Evolutionary conservation across 2,329 filamentous ascomycete genomes (phyloP).

Genomic region (Epicoccum sorghinum): DNA sequence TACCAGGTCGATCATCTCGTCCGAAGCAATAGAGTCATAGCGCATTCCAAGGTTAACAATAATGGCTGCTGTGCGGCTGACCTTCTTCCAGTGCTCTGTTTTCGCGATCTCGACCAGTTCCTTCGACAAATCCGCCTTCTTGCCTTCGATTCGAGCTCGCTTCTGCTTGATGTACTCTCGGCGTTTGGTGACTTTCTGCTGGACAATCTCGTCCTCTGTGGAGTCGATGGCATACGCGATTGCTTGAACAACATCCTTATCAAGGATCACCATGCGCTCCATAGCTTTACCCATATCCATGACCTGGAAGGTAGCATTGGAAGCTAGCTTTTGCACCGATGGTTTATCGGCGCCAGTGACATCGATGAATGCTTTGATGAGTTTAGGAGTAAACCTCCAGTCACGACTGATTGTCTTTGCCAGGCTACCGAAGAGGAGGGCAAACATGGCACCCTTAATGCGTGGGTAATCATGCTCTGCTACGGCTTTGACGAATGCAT

Average conservation of each 20-base stretch:
- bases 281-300: conserved; percentile 91
- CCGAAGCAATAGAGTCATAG: conserved; percentile 85
- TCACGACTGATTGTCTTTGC: conserved; percentile 87
- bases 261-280: conserved; percentile 83
- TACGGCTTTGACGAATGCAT: conserved; percentile 78
- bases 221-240: conserved; percentile 56
- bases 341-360: conserved; percentile 90
- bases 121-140: conserved; percentile 79
- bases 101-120: conserved; percentile 80
- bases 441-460: conserved; percentile 94
- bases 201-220: conserved; percentile 62
- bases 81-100: conserved; percentile 94
- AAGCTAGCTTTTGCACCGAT: conserved; percentile 88
- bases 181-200: conserved; percentile 66
- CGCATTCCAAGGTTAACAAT: conserved; percentile 88
- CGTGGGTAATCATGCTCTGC: conserved; percentile 82
- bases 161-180: conserved; percentile 77
- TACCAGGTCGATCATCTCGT: conserved; percentile 82
- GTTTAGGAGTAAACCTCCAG: conserved; percentile 91
- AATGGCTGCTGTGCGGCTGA: conserved; percentile 85
- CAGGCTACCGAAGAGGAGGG: conserved; percentile 84
- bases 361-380: conserved; percentile 88
- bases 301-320: conserved; percentile 80
- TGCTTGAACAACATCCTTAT: conserved; percentile 71
- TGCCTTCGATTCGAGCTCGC: conserved; percentile 77